Evolutionary conservation across 2,329 filamentous ascomycete species (phyloP).

Genomic region (Aspergillus phoenicis): DNA sequence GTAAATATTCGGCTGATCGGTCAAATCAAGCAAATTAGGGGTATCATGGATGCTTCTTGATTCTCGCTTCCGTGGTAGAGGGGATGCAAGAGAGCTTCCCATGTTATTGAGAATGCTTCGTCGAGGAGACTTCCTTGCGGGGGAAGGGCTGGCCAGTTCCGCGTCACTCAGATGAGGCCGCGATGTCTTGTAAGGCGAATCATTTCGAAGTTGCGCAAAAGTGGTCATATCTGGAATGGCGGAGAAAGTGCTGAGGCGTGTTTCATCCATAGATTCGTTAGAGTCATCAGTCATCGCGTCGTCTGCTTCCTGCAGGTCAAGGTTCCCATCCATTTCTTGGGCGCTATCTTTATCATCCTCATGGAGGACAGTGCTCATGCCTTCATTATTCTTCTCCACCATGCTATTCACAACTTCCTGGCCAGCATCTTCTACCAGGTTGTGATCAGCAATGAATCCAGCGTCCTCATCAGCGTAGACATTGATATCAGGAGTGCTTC

Average conservation of each 20-base stretch:
- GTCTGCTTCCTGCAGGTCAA: constrained; percentile 27
- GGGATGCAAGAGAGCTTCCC: constrained; percentile 38
- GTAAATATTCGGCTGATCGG: constrained; percentile 69
- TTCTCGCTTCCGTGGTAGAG: constrained; percentile 55
- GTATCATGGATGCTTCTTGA: constrained; percentile 58
- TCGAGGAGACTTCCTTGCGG: constrained; percentile 45
- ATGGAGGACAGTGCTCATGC: constrained; percentile 46
- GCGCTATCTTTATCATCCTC: constrained; percentile 25
- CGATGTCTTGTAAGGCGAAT: constrained; percentile 59
- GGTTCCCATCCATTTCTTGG: constrained; percentile 26
- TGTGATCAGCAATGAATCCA: constrained; percentile 25
- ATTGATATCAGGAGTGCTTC: constrained; percentile 26
- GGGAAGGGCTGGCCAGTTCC: constrained; percentile 50
- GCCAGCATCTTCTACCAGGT: constrained; percentile 9
- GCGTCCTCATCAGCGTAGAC: constrained; percentile 34
- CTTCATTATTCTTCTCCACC: constrained; percentile 43
- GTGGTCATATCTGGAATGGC: constrained; percentile 85
- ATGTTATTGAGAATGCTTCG: constrained; percentile 36
- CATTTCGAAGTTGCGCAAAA: constrained; percentile 69
- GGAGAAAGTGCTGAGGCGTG: constrained; percentile 79
- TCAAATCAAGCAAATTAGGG: constrained; percentile 85
- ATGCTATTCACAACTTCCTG: constrained; percentile 38
- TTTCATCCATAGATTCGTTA: constrained; percentile 45
- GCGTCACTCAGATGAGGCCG: constrained; percentile 44
- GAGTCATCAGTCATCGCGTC: constrained; percentile 34